Conservation (phyloP, 352 stramenopile species). For the Elongisporangium undulatum region DNA sequence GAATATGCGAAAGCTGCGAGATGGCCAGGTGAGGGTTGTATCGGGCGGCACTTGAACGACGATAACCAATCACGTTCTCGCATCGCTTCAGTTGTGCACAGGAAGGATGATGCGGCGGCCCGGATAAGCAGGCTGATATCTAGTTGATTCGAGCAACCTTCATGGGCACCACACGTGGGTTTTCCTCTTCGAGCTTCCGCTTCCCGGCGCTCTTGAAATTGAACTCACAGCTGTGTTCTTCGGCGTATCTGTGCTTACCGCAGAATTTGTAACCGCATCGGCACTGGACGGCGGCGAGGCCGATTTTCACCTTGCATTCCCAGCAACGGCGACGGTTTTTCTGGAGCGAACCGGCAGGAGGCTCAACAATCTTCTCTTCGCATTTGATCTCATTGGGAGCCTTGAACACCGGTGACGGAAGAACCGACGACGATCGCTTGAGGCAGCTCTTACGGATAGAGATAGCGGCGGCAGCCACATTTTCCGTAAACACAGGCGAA, state of each 20-base stretch:
- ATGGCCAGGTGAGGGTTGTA: neutral
- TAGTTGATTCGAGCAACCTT: slow-evolving; percentile 89
- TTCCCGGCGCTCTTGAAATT: slow-evolving; percentile 86
- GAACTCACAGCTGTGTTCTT: slow-evolving; percentile 85
- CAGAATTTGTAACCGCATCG: slow-evolving; percentile 90
- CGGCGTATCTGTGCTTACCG: slow-evolving; percentile 84
- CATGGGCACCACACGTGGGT: slow-evolving; percentile 68
- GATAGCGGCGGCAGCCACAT: slow-evolving; percentile 38
- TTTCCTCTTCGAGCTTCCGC: slow-evolving; percentile 78
- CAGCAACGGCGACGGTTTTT: slow-evolving; percentile 89
- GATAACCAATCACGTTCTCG: neutral
- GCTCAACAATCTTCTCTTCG: neutral
- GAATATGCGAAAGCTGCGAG: neutral
- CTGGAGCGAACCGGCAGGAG: slow-evolving; percentile 37
- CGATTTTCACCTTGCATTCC: slow-evolving; percentile 84
- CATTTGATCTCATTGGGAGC: neutral
- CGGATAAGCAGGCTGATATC: neutral
- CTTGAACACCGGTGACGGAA: slow-evolving; percentile 19
- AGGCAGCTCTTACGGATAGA: slow-evolving; percentile 62
- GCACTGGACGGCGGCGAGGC: slow-evolving; percentile 81
- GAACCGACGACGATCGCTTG: slow-evolving; percentile 55
- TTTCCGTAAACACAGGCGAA: slow-evolving; percentile 38
- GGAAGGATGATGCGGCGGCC: neutral
- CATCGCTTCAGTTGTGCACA: neutral
- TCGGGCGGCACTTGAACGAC: neutral